These are phyloP conservation scores for Hydrangea macrophylla DNA, from an alignment of 148 eudicot genomes.

Conservation along the genomic window DNA sequence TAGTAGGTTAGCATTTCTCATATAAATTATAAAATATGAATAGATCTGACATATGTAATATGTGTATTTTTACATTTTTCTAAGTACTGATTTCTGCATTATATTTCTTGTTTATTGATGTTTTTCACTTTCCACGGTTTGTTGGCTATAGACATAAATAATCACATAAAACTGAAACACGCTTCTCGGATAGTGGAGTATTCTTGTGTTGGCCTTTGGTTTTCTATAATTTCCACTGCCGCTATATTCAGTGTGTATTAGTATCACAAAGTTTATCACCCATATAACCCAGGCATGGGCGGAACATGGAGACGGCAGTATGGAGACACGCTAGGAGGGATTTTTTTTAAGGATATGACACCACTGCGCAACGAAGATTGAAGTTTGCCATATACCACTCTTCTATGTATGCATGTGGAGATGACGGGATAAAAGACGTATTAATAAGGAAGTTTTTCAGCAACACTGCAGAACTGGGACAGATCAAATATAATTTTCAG, in stretches of 20 bases:
- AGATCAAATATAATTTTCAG: too few relatives aligned
- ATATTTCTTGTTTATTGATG: not conserved
- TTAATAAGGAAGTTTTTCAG: too few relatives aligned
- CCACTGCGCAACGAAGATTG: not conserved
- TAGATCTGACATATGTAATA: too few relatives aligned
- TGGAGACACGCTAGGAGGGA: not conserved
- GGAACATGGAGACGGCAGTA: not conserved
- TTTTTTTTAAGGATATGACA: not conserved
- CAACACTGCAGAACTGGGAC: too few relatives aligned
- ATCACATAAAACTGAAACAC: too few relatives aligned
- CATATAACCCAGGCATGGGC: not conserved
- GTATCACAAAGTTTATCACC: not conserved
- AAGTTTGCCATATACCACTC: too few relatives aligned
- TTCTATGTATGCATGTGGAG: too few relatives aligned
- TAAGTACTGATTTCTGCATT: not conserved
- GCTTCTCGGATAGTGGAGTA: not conserved
- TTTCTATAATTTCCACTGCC: not conserved
- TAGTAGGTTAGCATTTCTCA: too few relatives aligned
- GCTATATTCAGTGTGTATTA: not conserved
- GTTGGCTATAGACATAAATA: not conserved
- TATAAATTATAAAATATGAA: too few relatives aligned
- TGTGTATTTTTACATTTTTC: not conserved
- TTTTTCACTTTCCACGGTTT: not conserved
- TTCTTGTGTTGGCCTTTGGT: not conserved
- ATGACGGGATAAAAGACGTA: too few relatives aligned